Percentiles rank a stretch among this genome's conserved stretches.
Conservation (phyloP, 495 filamentous ascomycete genomes). For the Aspergillus sclerotioniger region DNA sequence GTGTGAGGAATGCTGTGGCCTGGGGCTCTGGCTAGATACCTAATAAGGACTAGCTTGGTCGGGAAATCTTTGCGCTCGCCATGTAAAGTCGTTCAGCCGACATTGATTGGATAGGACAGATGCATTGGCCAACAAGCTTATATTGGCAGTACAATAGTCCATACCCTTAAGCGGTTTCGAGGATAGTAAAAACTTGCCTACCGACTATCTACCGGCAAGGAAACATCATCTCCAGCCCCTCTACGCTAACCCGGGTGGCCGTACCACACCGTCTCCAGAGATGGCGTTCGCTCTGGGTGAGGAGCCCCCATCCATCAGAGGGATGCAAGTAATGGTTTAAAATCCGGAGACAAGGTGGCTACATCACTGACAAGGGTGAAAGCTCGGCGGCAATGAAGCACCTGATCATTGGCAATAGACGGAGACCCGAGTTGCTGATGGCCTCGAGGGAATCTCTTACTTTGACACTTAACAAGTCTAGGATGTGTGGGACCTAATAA, state of each 20-base stretch:
- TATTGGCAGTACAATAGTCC: neutral
- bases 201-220: conserved; percentile 13
- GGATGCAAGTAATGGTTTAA: neutral
- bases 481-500: too few species aligned
- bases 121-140: conserved; percentile 15
- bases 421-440: too few species aligned
- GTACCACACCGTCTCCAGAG: neutral
- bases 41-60: neutral
- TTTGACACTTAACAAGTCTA: too few species aligned
- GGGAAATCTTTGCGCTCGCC: neutral
- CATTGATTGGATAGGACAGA: conserved; percentile 3
- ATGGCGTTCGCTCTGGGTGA: neutral
- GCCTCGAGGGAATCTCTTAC: too few species aligned
- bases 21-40: neutral
- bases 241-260: conserved; percentile 1
- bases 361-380: neutral
- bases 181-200: conserved; percentile 4
- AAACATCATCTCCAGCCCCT: conserved; percentile 9
- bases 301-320: neutral
- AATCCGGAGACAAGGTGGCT: neutral
- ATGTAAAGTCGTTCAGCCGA: neutral
- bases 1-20: neutral
- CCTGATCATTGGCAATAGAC: too few species aligned
- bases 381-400: neutral
- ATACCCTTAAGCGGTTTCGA: conserved; percentile 2